These are phyloP conservation scores for Colletotrichum spinosum DNA, from an alignment of 2,329 filamentous ascomycete genomes.

Conservation along the genomic window DNA sequence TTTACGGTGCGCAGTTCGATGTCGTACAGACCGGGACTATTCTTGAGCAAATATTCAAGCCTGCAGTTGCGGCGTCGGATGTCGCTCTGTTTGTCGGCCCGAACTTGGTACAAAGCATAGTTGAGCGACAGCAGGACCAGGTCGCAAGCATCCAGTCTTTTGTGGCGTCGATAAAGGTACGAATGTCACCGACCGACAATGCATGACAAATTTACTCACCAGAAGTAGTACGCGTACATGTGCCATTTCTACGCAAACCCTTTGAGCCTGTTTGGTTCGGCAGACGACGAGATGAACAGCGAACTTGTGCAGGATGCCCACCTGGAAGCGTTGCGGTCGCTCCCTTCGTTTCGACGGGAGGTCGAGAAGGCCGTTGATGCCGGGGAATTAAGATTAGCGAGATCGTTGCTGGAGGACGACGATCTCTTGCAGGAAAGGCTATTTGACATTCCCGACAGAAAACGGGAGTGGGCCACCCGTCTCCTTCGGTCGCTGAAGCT, in stretches of 20 bases:
- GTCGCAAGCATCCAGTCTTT: slow-evolving; percentile 81
- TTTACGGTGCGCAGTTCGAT: slow-evolving; percentile 81
- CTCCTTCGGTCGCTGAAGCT: slow-evolving; percentile 64
- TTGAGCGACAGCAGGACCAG: slow-evolving; percentile 81
- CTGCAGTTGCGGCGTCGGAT: slow-evolving; percentile 69
- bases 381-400: slow-evolving; percentile 56
- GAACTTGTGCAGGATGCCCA: slow-evolving; percentile 68
- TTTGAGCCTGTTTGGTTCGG: slow-evolving; percentile 69
- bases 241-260: slow-evolving; percentile 86
- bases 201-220: slow-evolving; percentile 32
- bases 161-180: slow-evolving; percentile 75
- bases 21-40: slow-evolving; percentile 79
- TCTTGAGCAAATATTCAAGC: slow-evolving; percentile 78
- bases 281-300: slow-evolving; percentile 39
- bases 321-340: slow-evolving; percentile 73
- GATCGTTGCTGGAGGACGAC: slow-evolving; percentile 70
- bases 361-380: slow-evolving; percentile 62
- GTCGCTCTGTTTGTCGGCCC: slow-evolving; percentile 73
- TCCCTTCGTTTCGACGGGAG: slow-evolving; percentile 74
- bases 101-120: slow-evolving; percentile 68
- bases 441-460: slow-evolving; percentile 43
- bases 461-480: slow-evolving; percentile 52
- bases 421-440: slow-evolving; percentile 61
- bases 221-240: slow-evolving; percentile 81
- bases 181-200: slow-evolving; percentile 34